These are phyloP conservation scores for Hyaloperonospora arabidopsidis DNA, from an alignment of 352 stramenopile genomes.

Conservation along the genomic window DNA sequence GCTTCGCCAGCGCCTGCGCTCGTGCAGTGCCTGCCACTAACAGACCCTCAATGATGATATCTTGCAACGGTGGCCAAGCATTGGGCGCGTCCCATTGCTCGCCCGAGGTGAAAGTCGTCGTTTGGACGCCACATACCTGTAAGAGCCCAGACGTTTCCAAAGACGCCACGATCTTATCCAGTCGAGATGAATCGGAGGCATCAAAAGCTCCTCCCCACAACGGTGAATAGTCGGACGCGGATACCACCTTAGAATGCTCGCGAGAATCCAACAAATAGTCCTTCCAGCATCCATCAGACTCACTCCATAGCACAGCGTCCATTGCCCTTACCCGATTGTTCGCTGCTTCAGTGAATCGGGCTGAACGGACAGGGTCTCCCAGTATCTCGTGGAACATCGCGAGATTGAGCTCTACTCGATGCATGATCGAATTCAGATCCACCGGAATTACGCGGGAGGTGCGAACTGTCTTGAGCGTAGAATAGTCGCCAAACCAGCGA, in stretches of 20 bases:
- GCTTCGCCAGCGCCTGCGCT: conserved; percentile 35
- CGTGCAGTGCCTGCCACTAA: conserved; percentile 29
- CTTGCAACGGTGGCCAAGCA: conserved; percentile 76
- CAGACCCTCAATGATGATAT: conserved; percentile 75
- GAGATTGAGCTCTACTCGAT: conserved; percentile 66
- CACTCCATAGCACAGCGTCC: conserved; percentile 60
- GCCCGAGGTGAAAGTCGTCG: conserved; percentile 55
- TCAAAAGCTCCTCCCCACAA: conserved; percentile 72
- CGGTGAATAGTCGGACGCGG: conserved; percentile 61
- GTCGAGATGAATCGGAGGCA: conserved; percentile 25
- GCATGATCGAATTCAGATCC: conserved; percentile 82
- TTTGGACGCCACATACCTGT: conserved; percentile 55
- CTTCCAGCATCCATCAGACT: conserved; percentile 46
- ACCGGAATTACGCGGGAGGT: conserved; percentile 68
- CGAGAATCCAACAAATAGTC: conserved; percentile 54
- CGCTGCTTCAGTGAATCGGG: conserved; percentile 14
- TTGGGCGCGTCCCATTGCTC: conserved; percentile 86
- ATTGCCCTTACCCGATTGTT: conserved; percentile 41
- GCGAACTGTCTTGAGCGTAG: conserved; percentile 34
- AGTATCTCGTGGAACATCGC: conserved; percentile 43
- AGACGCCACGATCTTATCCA: conserved; percentile 38
- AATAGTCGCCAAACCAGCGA: conserved; percentile 58
- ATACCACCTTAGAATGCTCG: conserved; percentile 38
- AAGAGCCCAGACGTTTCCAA: conserved; percentile 49
- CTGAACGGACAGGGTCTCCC: conserved; percentile 31